These are phyloP conservation scores for Penicillium sclerotiorum DNA, from an alignment of 2,329 filamentous ascomycete species.

Conservation along the genomic window DNA sequence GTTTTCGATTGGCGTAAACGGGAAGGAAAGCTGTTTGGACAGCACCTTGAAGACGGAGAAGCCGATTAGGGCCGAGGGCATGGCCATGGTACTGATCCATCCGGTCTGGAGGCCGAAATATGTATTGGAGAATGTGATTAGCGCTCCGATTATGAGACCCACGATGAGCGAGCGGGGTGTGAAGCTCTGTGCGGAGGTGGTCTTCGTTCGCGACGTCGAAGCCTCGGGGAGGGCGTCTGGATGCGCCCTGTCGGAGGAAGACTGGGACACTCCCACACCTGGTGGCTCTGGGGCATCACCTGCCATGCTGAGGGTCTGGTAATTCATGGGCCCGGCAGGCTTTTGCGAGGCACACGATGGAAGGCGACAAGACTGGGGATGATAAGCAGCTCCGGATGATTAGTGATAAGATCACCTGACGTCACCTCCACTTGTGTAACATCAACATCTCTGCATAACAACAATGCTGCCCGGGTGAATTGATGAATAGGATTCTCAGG, in stretches of 20 bases:
- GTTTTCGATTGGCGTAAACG: constrained; percentile 94
- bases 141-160: constrained; percentile 79
- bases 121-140: constrained; percentile 97
- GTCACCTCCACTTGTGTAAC: constrained; percentile 8
- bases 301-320: constrained; percentile 39
- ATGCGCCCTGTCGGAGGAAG: constrained; percentile 5
- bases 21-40: constrained; percentile 70
- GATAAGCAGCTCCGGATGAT: constrained; percentile 20
- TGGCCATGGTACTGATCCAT: constrained; percentile 87
- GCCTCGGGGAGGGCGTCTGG: constrained; percentile 5
- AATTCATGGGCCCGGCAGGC: constrained; percentile 33
- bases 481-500: no score
- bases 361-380: background rate
- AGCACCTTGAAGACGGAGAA: constrained; percentile 90
- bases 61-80: constrained; percentile 91
- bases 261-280: background rate
- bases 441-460: no score
- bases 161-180: constrained; percentile 78
- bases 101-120: constrained; percentile 97
- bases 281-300: constrained; percentile 26
- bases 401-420: constrained; percentile 29
- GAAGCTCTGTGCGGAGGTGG: constrained; percentile 64
- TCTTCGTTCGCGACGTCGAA: constrained; percentile 11
- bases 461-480: no score
- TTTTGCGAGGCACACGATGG: no score